A percentile compares a stretch with the other conserved stretches of the same genome.
These are phyloP conservation scores for Quercus phellos DNA, from an alignment of 331 rosid species.

Conservation along the genomic window DNA sequence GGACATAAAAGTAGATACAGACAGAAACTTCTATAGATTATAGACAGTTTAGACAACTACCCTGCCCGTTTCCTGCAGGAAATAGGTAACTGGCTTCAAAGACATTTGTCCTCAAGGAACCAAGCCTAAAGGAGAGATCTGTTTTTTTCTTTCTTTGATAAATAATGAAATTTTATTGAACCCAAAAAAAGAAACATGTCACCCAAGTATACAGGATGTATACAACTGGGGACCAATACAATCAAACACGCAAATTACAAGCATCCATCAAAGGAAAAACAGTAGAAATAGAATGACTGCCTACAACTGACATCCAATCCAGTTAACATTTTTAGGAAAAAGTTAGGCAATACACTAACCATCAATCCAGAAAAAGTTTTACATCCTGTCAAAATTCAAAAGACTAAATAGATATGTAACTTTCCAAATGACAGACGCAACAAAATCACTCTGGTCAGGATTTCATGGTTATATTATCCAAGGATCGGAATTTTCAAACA, in stretches of 20 bases:
- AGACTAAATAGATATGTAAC: background rate
- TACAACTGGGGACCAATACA: too few relatives aligned
- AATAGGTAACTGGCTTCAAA: constrained; percentile 9
- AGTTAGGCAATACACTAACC: background rate
- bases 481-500: background rate
- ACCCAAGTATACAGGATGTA: too few relatives aligned
- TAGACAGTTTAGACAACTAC: background rate
- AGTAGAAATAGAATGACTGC: too few relatives aligned
- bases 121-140: background rate
- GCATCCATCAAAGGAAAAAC: too few relatives aligned
- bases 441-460: background rate
- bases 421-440: background rate
- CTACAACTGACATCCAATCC: too few relatives aligned
- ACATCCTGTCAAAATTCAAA: background rate
- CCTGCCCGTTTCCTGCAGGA: background rate
- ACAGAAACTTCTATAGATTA: background rate
- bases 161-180: too few relatives aligned
- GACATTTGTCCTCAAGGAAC: background rate
- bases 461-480: too few relatives aligned
- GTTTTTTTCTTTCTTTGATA: too few relatives aligned
- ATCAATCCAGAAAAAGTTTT: background rate
- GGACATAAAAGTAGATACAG: background rate
- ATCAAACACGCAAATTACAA: too few relatives aligned
- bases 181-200: too few relatives aligned
- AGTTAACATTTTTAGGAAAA: too few relatives aligned